Evolutionary conservation across 331 rosid species (phyloP), one percentile per base, ranked within the genome.

Genomic region (Prunus yedoensis): DNA sequence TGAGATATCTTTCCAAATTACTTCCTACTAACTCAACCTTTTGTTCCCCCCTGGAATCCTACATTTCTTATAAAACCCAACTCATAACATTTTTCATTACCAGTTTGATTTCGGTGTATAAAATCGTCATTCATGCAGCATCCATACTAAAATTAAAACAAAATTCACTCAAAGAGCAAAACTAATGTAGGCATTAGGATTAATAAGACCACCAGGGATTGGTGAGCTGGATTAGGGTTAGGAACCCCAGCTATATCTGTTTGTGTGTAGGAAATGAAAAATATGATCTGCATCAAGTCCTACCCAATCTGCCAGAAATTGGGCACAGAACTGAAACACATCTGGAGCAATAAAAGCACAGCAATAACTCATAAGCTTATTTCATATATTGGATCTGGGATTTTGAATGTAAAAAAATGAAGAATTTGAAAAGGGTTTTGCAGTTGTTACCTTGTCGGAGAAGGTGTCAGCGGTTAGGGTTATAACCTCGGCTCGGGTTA

Each of bases 401-500:
- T 21, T 7, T 2, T 1, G 38, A 67, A 65, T 12, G 46, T 12
- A 25, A 52, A 77, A 11, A 61, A 53, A 17, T 21, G 38, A 27
- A 4, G 9, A 56, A 28, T 27, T 60, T n/a, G 73, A 81, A 6
- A 25, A 14, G 53, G 85, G 54, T 63, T 58, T 12, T 63, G 50
- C 38, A 1, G 56, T 18, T 1, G 68, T 79, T 77, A 93, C 98
- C 98, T 93, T 93, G 73, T 93, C 97, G 16, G 91, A 88, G 88
- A 93, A 93, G 16, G 97, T 93, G 50, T 91, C 98, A 4, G 88
- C 64, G 41, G 96, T 91, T 82, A 93, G 86, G 58, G 93, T 81
- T 71, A 93, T 82, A 43, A 93, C 96, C 78, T 93, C 97, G 4
- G 98, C 85, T 28, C 74, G 68, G 18, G 82, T 3, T 7, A 51